Evolutionary conservation across 129 eudicot genomes (phyloP), one percentile per base, ranked within the genome.

Genomic region (Scalesia atractyloides): DNA sequence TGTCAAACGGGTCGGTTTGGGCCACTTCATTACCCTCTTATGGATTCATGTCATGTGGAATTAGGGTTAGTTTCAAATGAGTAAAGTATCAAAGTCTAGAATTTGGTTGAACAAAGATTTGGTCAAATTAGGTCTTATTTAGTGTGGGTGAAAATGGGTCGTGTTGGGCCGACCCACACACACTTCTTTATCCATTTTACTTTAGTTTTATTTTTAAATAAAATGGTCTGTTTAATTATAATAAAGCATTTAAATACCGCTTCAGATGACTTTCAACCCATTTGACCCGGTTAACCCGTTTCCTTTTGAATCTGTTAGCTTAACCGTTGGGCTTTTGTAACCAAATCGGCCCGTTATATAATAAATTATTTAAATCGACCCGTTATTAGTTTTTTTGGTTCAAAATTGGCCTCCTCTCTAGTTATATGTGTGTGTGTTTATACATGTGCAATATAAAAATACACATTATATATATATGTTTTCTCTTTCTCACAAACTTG

Each of bases 401-500:
- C 46, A 41, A 41, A 41, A 41, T 41, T 41, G 9, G 46, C 46
- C 46, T 7, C 46, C 46, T 41, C 46, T 41, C 9, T 39, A 41
- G 11, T 41, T 41, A 8, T 41, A 7, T 9, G 46, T 41, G 46
- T 41, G 46, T 39, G 44, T 39, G 6, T 9, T 6, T 41, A 41
- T 41, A 41, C 46, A 41, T 41, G 11, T 41, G 46, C 46, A 41
- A 41, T 41, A 41, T 9, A 41, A 7, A 41, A 7, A 41, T 2
- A 41, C 11, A 41, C 46, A 41, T 41, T 41, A 41, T 41, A 41
- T 41, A 9, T 41, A 41, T 30, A 30, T 3, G n/a, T n/a, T n/a
- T n/a, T 30, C 46, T 9, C 10, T 41, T 39, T 39, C 62, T 64
- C 65, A 69, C 67, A 67, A 17, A 64, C 36, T 69, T 71, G 54